A percentile compares a stretch with the other conserved stretches of the same genome.
phyloP scores from a whole-genome alignment of 495 filamentous ascomycete species.

The Penicillium egyptiacum region DNA sequence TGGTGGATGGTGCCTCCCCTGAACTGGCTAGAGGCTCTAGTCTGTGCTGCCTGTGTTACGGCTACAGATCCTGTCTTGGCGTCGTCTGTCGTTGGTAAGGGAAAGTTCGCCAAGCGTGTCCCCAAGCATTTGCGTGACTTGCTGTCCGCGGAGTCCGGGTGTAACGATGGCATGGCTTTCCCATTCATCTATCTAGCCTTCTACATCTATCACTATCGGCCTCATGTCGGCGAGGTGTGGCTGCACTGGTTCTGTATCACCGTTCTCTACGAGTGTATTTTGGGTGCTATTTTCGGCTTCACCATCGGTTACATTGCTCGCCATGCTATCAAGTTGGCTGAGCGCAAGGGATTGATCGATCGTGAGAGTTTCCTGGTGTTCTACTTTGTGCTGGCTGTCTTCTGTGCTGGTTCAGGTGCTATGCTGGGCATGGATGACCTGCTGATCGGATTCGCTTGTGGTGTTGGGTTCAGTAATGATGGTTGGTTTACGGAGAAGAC shows the following conservation, averaged over 20 bases:
- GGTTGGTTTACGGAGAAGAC: conserved; percentile 99
- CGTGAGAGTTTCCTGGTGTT: conserved; percentile 97
- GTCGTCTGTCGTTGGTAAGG: conserved; percentile 97
- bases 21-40: conserved; percentile 84
- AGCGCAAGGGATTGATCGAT: conserved; percentile 83
- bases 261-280: conserved; percentile 93
- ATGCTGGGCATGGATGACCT: conserved; percentile 92
- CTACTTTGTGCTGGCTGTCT: conserved; percentile 95
- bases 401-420: conserved; percentile 92
- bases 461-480: conserved; percentile 97
- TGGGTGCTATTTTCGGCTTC: conserved; percentile 89
- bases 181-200: conserved; percentile 93
- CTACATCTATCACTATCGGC: conserved; percentile 81
- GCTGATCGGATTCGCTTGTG: conserved; percentile 92
- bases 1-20: conserved; percentile 89
- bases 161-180: conserved; percentile 99
- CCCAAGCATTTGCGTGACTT: conserved; percentile 96
- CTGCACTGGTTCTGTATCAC: conserved; percentile 89
- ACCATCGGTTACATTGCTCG: conserved; percentile 83
- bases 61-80: conserved; percentile 97
- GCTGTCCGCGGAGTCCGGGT: conserved; percentile 94
- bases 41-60: conserved; percentile 89
- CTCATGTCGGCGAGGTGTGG: conserved; percentile 64
- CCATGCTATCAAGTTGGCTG: conserved; percentile 87
- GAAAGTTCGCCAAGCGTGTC: conserved; percentile 96